These are phyloP conservation scores for Sporobolomyces phaffii DNA, from an alignment of 768 basidiomycete genomes.

Conservation along the genomic window DNA sequence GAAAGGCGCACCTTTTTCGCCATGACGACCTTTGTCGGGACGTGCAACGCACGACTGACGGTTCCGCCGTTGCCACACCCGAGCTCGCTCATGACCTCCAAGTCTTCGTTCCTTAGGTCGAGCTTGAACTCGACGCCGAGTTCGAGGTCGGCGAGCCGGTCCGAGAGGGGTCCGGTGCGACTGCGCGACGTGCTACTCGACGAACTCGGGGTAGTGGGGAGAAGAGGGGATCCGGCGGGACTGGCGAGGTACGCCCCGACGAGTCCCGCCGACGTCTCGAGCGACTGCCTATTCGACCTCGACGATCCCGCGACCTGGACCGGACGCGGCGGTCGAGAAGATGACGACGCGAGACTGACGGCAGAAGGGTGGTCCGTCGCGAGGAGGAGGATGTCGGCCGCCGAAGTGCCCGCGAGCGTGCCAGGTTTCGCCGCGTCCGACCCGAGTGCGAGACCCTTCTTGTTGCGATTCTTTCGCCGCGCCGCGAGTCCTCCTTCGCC, in stretches of 20 bases:
- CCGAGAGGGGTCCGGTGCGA: slow-evolving; percentile 59
- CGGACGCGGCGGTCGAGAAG: slow-evolving; percentile 12
- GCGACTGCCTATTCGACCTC: neutral
- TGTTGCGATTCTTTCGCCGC: slow-evolving; percentile 38
- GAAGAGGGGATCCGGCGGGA: neutral
- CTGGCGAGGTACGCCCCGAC: neutral
- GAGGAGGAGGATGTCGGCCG: slow-evolving; percentile 16
- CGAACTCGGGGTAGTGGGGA: slow-evolving; percentile 19
- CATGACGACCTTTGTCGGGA: slow-evolving; percentile 85
- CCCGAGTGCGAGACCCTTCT: slow-evolving; percentile 38
- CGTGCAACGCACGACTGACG: slow-evolving; percentile 90
- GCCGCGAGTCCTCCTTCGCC: slow-evolving; percentile 2
- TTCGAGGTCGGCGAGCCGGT: slow-evolving; percentile 77
- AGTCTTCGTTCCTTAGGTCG: slow-evolving; percentile 79
- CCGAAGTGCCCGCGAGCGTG: slow-evolving; percentile 17
- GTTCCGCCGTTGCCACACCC: slow-evolving; percentile 97
- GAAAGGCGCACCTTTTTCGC: slow-evolving; percentile 79
- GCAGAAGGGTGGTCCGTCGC: too few species aligned
- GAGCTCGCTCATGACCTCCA: slow-evolving; percentile 81
- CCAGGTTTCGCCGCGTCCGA: slow-evolving; percentile 38
- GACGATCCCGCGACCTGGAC: slow-evolving; percentile 27
- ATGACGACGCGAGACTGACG: neutral
- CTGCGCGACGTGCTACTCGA: slow-evolving; percentile 48
- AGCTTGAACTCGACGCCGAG: slow-evolving; percentile 68
- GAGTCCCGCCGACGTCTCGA: neutral